These are phyloP conservation scores for Platanus orientalis DNA, from an alignment of 164 flowering plant genomes.

Conservation along the genomic window DNA sequence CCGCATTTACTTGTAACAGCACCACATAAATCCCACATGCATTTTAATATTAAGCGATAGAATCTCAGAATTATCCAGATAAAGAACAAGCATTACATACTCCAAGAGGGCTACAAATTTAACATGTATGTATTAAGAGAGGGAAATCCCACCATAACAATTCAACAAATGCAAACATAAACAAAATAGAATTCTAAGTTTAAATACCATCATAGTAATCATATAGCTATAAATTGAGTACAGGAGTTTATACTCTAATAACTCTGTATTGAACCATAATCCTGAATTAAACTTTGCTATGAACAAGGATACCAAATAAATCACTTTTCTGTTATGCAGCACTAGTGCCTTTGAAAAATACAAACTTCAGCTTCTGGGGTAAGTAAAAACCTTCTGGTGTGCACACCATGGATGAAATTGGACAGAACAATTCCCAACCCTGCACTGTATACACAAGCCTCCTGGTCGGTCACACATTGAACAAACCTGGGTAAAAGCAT, in stretches of 20 bases:
- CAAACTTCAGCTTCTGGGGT: background rate
- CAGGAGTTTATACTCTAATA: background rate
- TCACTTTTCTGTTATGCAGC: background rate
- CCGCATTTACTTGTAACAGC: no score
- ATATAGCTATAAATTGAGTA: background rate
- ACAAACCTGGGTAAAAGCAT: slow-evolving; percentile 40
- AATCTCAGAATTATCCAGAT: background rate
- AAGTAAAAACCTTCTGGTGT: slow-evolving; percentile 47
- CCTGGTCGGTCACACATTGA: slow-evolving; percentile 54
- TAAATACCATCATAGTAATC: background rate
- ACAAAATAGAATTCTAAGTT: background rate
- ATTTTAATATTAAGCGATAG: no score
- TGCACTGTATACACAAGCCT: slow-evolving; percentile 53
- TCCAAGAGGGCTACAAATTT: background rate
- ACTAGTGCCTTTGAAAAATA: background rate
- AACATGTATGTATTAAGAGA: background rate
- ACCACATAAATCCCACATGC: no score
- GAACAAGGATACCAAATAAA: background rate
- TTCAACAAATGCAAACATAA: background rate
- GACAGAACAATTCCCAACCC: slow-evolving; percentile 39
- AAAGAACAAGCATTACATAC: background rate
- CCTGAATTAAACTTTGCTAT: background rate
- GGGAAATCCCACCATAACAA: background rate
- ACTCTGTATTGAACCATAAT: background rate
- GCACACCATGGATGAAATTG: slow-evolving; percentile 77